A percentile compares a stretch with the other conserved stretches of the same genome.
These are phyloP conservation scores for Psophocarpus tetragonolobus DNA, from an alignment of 306 rosid species.

Conservation along the genomic window DNA sequence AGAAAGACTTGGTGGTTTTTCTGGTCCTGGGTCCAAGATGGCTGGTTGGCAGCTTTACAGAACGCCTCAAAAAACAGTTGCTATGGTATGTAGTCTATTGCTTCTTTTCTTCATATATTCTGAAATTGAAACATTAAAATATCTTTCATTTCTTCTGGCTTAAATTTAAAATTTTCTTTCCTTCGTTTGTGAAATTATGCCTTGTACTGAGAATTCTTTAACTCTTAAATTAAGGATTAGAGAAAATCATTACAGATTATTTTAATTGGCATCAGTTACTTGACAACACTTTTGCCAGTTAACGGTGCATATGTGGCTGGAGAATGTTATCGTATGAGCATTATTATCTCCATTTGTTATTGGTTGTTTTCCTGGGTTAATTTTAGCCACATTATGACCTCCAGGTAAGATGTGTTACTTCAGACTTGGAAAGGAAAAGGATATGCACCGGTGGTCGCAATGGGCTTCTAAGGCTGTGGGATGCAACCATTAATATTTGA, in stretches of 20 bases:
- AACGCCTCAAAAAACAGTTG: conserved; percentile 87
- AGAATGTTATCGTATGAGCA: not conserved
- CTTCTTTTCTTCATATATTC: conserved; percentile 5
- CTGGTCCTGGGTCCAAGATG: conserved; percentile 78
- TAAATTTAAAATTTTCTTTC: not conserved
- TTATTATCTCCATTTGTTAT: conserved; percentile 15
- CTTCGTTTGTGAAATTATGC: not conserved
- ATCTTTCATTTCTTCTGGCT: conserved; percentile 12
- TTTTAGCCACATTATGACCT: conserved; percentile 31
- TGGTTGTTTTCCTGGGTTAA: conserved; percentile 25
- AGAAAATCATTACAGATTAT: conserved; percentile 4
- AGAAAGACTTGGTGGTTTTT: conserved; percentile 89
- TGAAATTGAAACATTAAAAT: conserved; percentile 11
- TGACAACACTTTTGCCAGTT: not conserved
- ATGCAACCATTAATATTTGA: conserved; percentile 94
- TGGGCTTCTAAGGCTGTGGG: conserved; percentile 95
- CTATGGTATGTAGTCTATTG: conserved; percentile 63
- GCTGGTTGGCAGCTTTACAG: conserved; percentile 98
- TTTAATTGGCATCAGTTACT: not conserved
- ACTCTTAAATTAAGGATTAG: not conserved
- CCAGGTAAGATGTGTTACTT: conserved; percentile 82
- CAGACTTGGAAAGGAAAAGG: conserved; percentile 96
- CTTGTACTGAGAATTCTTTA: not conserved
- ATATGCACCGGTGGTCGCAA: conserved; percentile 98
- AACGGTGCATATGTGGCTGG: conserved; percentile 9